Conservation (phyloP, 73 alveolate species). For the Effrenium voratum region DNA sequence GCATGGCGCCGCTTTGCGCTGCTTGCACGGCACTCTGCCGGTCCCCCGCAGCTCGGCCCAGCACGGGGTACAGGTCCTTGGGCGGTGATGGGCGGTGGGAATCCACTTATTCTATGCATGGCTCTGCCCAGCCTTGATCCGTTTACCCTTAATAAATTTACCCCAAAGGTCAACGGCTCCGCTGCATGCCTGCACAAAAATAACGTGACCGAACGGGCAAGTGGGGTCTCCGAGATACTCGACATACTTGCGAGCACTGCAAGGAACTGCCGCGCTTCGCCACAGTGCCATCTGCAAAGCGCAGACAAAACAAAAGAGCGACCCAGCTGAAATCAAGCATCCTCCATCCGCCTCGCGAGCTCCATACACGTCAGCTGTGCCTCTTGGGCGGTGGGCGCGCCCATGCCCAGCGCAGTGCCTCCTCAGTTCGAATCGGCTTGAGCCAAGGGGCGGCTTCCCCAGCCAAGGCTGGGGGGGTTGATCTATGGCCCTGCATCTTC, state of each 20-base stretch:
- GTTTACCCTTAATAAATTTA: too few relatives aligned
- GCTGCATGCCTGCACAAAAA: too few relatives aligned
- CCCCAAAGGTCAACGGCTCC: too few relatives aligned
- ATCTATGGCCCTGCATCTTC: too few relatives aligned
- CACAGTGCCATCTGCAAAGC: not conserved
- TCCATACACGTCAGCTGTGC: constrained; percentile 79
- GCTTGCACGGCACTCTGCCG: constrained; percentile 65
- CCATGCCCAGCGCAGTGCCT: not conserved
- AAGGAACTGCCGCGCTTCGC: too few relatives aligned
- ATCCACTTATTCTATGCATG: too few relatives aligned
- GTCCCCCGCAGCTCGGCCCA: constrained; percentile 87
- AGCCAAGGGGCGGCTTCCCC: not conserved
- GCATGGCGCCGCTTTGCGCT: constrained; percentile 33
- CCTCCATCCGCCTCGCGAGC: constrained; percentile 88
- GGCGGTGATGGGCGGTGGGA: too few relatives aligned
- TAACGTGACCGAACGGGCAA: too few relatives aligned
- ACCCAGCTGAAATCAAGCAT: not conserved
- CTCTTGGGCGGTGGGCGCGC: constrained; percentile 73
- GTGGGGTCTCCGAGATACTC: too few relatives aligned
- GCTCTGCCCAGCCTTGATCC: too few relatives aligned
- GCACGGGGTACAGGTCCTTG: constrained; percentile 77
- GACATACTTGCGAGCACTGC: too few relatives aligned
- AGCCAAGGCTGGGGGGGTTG: not conserved
- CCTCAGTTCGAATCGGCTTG: not conserved
- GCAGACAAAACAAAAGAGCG: not conserved